Conservation (phyloP, 2,329 filamentous ascomycete species). For the Pestalotiopsis sp. region DNA sequence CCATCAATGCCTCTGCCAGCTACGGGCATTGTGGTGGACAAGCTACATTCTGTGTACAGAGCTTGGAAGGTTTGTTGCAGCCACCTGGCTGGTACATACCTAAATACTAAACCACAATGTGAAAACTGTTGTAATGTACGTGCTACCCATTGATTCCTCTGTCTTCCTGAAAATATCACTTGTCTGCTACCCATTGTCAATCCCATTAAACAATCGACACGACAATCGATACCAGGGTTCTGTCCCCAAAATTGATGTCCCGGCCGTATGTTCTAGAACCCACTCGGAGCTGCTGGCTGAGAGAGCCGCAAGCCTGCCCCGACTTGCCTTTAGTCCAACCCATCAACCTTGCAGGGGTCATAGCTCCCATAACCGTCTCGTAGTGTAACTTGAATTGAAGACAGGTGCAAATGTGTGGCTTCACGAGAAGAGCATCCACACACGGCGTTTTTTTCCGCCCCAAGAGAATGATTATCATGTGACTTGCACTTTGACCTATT, state of each 20-base stretch:
- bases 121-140: too few species aligned
- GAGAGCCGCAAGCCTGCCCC: not conserved
- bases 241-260: not conserved
- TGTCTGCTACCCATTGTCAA: constrained; percentile 28
- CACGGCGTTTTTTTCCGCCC: too few species aligned
- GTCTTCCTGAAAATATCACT: constrained; percentile 28
- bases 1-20: not conserved
- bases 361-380: not conserved
- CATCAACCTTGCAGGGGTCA: not conserved
- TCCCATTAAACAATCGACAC: not conserved
- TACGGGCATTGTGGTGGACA: not conserved
- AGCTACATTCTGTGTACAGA: not conserved
- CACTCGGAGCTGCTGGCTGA: not conserved
- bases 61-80: not conserved
- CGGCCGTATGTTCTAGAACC: not conserved
- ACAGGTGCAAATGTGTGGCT: too few species aligned
- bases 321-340: not conserved
- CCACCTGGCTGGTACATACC: not conserved
- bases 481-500: too few species aligned
- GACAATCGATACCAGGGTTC: constrained; percentile 3
- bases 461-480: too few species aligned
- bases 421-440: too few species aligned
- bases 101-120: not conserved
- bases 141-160: not conserved
- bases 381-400: not conserved